Evolutionary conservation across 306 rosid species (phyloP).

Genomic region (Rubus idaeus): DNA sequence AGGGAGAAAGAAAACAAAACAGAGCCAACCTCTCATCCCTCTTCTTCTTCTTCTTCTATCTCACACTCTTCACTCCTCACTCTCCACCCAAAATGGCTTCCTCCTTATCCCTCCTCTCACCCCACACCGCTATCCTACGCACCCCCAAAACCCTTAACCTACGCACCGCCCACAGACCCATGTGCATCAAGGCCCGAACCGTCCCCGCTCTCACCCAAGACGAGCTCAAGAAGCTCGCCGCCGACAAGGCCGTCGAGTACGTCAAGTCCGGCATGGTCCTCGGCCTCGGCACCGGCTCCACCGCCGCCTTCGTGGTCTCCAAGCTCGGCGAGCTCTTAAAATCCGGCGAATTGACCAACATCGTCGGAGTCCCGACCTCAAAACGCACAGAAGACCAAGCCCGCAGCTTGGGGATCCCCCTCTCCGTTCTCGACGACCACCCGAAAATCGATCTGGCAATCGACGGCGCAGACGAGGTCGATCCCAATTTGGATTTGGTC

Average conservation of each 20-base stretch:
- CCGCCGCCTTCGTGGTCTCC: conserved; percentile 85
- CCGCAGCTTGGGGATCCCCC: conserved; percentile 68
- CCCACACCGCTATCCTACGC: conserved; percentile 49
- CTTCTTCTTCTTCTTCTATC: background rate
- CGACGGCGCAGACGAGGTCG: conserved; percentile 89
- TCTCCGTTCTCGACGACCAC: conserved; percentile 71
- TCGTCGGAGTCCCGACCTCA: conserved; percentile 75
- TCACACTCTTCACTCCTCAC: background rate
- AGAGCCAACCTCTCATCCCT: background rate
- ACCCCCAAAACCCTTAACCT: conserved; percentile 39
- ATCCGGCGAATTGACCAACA: conserved; percentile 60
- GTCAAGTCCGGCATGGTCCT: conserved; percentile 84
- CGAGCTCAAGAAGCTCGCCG: conserved; percentile 78
- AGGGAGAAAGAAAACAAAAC: background rate
- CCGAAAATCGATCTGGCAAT: conserved; percentile 73
- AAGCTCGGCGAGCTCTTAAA: conserved; percentile 64
- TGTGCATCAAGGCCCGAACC: conserved; percentile 52
- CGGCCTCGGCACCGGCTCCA: conserved; percentile 91
- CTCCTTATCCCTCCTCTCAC: conserved; percentile 55
- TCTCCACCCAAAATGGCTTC: conserved; percentile 51
- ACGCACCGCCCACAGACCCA: conserved; percentile 33
- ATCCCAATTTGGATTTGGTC: conserved; percentile 67
- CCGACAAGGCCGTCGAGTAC: conserved; percentile 79
- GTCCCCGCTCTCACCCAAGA: conserved; percentile 68
- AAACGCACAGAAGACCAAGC: conserved; percentile 91